Percentiles rank a stretch among this genome's conserved stretches.
These are phyloP conservation scores for Alternaria metachromatica DNA, from an alignment of 2,329 filamentous ascomycete genomes.

Conservation along the genomic window DNA sequence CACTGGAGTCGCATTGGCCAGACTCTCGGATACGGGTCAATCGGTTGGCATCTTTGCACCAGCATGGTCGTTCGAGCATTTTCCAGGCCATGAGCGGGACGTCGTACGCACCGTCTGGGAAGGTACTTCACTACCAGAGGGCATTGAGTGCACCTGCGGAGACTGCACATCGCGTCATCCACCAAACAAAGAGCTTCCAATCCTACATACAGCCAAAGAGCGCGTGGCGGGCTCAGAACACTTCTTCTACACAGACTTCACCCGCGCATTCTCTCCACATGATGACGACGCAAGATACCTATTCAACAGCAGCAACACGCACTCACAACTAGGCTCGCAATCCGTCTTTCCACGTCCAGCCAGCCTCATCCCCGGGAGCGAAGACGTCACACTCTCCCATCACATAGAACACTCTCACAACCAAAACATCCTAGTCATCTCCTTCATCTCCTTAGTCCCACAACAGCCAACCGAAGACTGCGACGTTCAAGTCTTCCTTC, in stretches of 20 bases:
- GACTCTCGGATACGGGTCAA: conserved; percentile 44
- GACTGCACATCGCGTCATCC: conserved; percentile 25
- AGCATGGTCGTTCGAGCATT: conserved; percentile 57
- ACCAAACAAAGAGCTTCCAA: conserved; percentile 29
- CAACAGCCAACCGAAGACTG: not conserved
- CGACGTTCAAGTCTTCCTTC: conserved; percentile 19
- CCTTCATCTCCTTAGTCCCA: conserved; percentile 10
- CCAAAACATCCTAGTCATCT: conserved; percentile 26
- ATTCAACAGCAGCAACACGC: conserved; percentile 22
- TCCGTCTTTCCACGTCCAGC: conserved; percentile 37
- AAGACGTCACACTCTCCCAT: conserved; percentile 14
- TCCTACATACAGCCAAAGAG: conserved; percentile 37
- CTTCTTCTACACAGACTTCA: conserved; percentile 51
- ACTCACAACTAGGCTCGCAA: conserved; percentile 44
- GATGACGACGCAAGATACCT: conserved; percentile 16
- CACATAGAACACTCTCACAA: conserved; percentile 15
- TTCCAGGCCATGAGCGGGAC: conserved; percentile 31
- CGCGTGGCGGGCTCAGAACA: conserved; percentile 42
- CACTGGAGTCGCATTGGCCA: conserved; percentile 49
- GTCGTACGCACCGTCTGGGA: conserved; percentile 49
- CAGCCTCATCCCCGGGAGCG: not conserved
- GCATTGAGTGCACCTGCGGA: conserved; percentile 45
- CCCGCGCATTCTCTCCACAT: conserved; percentile 36
- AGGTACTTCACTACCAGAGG: conserved; percentile 32
- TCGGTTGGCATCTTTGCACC: conserved; percentile 55